Conservation (phyloP, 768 basidiomycete species). For the Kwoniella pini region DNA sequence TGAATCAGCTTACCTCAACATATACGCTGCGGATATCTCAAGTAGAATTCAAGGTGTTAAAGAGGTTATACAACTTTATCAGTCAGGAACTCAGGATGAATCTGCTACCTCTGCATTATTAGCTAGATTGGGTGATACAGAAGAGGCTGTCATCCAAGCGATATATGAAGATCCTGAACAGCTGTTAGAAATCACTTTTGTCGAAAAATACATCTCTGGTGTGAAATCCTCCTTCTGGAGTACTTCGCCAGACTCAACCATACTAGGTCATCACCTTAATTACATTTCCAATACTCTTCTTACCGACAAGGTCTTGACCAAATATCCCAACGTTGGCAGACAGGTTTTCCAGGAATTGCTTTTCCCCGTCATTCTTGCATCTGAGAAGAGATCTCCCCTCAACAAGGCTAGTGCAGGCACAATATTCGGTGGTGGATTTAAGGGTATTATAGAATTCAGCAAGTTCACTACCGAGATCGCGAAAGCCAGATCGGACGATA, state of each 20-base stretch:
- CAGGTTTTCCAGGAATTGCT: slow-evolving; percentile 59
- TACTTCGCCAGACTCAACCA: slow-evolving; percentile 9
- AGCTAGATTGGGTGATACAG: slow-evolving; percentile 69
- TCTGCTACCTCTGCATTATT: slow-evolving; percentile 66
- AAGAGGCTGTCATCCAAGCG: slow-evolving; percentile 64
- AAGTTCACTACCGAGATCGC: slow-evolving; percentile 11
- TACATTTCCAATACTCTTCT: slow-evolving; percentile 61
- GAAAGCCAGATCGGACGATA: slow-evolving; percentile 3
- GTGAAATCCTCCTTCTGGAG: slow-evolving; percentile 28
- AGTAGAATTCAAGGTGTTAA: slow-evolving; percentile 64
- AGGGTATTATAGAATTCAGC: slow-evolving; percentile 7
- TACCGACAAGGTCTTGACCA: slow-evolving; percentile 11
- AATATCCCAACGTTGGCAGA: slow-evolving; percentile 57
- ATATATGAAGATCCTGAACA: slow-evolving; percentile 64
- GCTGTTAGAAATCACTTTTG: slow-evolving; percentile 56
- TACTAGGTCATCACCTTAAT: slow-evolving; percentile 59
- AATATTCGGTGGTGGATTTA: slow-evolving; percentile 38
- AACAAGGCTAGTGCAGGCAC: slow-evolving; percentile 47
- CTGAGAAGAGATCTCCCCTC: slow-evolving; percentile 10
- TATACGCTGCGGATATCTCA: slow-evolving; percentile 63
- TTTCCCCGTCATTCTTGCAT: slow-evolving; percentile 61
- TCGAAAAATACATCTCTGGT: slow-evolving; percentile 35
- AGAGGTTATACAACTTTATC: slow-evolving; percentile 15
- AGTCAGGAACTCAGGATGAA: slow-evolving; percentile 5
- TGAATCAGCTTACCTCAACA: slow-evolving; percentile 31